phyloP scores from a whole-genome alignment of 495 filamentous ascomycete species.

The Thermochaetoides thermophila region DNA sequence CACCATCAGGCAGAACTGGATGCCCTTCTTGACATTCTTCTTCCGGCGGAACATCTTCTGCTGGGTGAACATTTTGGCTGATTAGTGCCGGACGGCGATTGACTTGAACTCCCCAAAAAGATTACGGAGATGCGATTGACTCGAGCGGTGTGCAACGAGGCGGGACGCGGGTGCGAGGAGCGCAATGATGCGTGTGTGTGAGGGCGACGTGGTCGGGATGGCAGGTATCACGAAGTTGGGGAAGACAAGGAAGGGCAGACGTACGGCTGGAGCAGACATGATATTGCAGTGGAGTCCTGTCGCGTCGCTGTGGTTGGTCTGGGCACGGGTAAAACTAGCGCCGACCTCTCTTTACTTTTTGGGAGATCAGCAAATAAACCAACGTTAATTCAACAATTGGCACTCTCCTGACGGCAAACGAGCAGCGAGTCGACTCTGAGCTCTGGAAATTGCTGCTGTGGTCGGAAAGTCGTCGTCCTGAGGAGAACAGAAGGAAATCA shows the following conservation, averaged over 20 bases:
- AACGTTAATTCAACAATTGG: too few species aligned
- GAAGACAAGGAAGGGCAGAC: slow-evolving; percentile 13
- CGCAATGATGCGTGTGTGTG: slow-evolving; percentile 1
- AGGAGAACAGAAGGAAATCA: too few species aligned
- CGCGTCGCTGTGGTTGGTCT: slow-evolving; percentile 8
- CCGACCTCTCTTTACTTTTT: slow-evolving; percentile 7
- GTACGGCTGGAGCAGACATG: slow-evolving; percentile 27
- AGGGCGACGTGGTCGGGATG: slow-evolving; percentile 1
- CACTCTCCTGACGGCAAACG: too few species aligned
- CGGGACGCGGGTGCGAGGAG: not conserved
- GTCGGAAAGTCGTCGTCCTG: too few species aligned
- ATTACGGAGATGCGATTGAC: too few species aligned
- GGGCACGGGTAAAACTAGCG: slow-evolving; percentile 15
- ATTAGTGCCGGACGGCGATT: not conserved
- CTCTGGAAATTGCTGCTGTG: too few species aligned
- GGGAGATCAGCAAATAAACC: too few species aligned
- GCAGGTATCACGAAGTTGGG: slow-evolving; percentile 1
- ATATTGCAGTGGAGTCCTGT: slow-evolving; percentile 6
- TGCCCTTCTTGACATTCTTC: slow-evolving; percentile 99
- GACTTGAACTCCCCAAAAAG: too few species aligned
- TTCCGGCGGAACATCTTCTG: slow-evolving; percentile 95
- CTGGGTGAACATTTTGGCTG: slow-evolving; percentile 21
- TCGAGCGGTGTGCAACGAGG: slow-evolving; percentile 5
- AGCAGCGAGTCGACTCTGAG: too few species aligned
- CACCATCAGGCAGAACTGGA: slow-evolving; percentile 99